Evolutionary conservation across 2,329 filamentous ascomycete species (phyloP).

Genomic region (Arthrobotrys entomopaga): DNA sequence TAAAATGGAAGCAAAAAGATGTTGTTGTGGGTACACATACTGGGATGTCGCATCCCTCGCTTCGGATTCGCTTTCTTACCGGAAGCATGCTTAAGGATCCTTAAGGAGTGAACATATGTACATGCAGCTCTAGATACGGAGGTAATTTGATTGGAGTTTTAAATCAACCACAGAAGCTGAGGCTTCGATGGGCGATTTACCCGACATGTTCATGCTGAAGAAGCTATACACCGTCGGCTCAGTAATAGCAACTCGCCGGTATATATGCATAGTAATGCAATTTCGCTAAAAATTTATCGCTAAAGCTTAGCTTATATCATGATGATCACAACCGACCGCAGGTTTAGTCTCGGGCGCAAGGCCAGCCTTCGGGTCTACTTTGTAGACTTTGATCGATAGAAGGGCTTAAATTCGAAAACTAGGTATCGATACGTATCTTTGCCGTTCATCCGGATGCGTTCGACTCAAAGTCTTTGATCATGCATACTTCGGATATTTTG

Average conservation of each 20-base stretch:
- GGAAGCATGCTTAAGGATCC: too few species aligned
- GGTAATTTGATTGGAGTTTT: not conserved
- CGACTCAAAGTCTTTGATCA: too few species aligned
- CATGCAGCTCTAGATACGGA: too few species aligned
- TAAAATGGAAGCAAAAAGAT: too few species aligned
- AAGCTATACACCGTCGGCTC: not conserved
- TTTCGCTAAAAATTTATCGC: constrained; percentile 8
- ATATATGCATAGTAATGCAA: constrained; percentile 1
- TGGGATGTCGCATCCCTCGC: not conserved
- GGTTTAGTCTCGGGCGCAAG: not conserved
- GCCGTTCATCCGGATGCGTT: too few species aligned
- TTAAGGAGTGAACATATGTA: too few species aligned
- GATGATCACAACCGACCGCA: not conserved
- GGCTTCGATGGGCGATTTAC: not conserved
- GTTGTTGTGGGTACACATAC: not conserved
- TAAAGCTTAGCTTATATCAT: not conserved
- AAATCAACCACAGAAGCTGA: not conserved
- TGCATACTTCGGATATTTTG: too few species aligned
- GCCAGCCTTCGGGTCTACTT: too few species aligned
- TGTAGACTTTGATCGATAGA: too few species aligned
- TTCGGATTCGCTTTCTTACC: not conserved
- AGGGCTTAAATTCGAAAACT: too few species aligned
- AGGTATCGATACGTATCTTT: too few species aligned
- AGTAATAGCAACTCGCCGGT: not conserved
- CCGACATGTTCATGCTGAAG: not conserved